phyloP scores from a whole-genome alignment of 2,329 filamentous ascomycete genomes.

The Neoarthrinium moseri region DNA sequence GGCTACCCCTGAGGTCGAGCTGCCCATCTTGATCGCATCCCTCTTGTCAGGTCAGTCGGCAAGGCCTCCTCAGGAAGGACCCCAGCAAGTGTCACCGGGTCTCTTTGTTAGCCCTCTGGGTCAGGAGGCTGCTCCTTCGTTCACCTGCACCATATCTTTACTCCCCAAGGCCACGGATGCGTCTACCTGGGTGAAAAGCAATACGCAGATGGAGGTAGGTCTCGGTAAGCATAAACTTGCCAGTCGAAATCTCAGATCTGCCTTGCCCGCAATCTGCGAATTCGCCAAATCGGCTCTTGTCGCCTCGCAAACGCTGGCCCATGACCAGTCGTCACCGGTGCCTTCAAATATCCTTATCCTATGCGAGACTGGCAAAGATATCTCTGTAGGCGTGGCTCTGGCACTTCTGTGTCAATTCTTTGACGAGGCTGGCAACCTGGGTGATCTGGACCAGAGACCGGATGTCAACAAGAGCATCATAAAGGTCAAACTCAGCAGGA shows the following conservation, averaged over 20 bases:
- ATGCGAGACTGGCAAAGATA: constrained; percentile 76
- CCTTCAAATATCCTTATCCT: constrained; percentile 52
- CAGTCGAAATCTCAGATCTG: constrained; percentile 75
- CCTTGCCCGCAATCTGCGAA: constrained; percentile 60
- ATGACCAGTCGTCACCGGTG: constrained; percentile 1
- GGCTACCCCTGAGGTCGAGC: constrained; percentile 62
- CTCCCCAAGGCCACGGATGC: constrained; percentile 40
- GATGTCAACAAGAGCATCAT: constrained; percentile 73
- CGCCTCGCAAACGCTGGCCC: constrained; percentile 21
- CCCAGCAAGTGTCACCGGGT: constrained; percentile 30
- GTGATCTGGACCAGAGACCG: constrained; percentile 5
- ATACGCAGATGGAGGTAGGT: constrained; percentile 52
- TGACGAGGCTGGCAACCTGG: constrained; percentile 54
- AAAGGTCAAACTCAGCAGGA: constrained; percentile 74
- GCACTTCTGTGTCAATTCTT: constrained; percentile 74
- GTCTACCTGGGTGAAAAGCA: constrained; percentile 38
- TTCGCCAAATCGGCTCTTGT: constrained; percentile 48
- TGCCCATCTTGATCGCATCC: constrained; percentile 46
- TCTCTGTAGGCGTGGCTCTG: constrained; percentile 76
- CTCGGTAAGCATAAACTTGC: constrained; percentile 74
- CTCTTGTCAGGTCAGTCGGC: constrained; percentile 25
- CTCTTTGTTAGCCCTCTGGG: constrained; percentile 25
- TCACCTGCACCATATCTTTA: constrained; percentile 42
- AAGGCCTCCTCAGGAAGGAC: constrained; percentile 10
- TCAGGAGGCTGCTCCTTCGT: constrained; percentile 8